Conservation (phyloP, 2,329 filamentous ascomycete genomes). For the Lasiodiplodia sp. region DNA sequence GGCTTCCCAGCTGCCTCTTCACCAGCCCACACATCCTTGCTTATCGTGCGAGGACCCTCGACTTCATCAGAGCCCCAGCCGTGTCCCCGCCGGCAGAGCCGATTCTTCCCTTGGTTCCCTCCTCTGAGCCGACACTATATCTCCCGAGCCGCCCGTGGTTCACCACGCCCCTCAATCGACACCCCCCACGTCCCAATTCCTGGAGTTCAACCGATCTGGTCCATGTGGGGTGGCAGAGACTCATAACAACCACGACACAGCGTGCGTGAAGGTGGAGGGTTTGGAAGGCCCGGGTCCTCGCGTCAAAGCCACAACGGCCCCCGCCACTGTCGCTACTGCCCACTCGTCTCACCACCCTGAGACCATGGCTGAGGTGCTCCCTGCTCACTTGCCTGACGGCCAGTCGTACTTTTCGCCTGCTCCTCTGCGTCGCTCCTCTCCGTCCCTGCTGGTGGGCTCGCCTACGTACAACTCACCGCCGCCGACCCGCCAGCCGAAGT, state of each 20-base stretch:
- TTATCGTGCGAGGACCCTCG: conserved; percentile 27
- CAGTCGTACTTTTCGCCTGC: conserved; percentile 51
- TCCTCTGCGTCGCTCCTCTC: conserved; percentile 49
- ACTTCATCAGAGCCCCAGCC: conserved; percentile 22
- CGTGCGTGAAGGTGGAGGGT: conserved; percentile 19
- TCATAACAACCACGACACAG: conserved; percentile 27
- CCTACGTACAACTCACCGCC: conserved; percentile 37
- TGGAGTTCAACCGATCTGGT: conserved; percentile 2
- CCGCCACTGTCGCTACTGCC: conserved; percentile 16
- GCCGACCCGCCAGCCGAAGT: conserved; percentile 42
- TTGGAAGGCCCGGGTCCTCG: conserved; percentile 4
- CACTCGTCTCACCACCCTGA: conserved; percentile 10
- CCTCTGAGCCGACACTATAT: conserved; percentile 22
- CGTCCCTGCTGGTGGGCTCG: conserved; percentile 49
- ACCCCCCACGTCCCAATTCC: conserved; percentile 5
- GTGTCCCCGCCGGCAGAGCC: conserved; percentile 17
- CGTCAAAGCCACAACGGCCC: conserved; percentile 17
- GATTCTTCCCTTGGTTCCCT: conserved; percentile 26
- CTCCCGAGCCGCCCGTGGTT: conserved; percentile 5
- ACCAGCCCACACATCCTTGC: conserved; percentile 18
- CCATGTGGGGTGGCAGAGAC: conserved; percentile 22
- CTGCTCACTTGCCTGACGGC: conserved; percentile 51
- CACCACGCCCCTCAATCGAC: background rate
- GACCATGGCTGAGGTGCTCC: conserved; percentile 54
- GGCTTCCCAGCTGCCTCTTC: conserved; percentile 25